Percentiles rank a stretch among this genome's conserved stretches.
These are phyloP conservation scores for Hemileccinum impolitum DNA, from an alignment of 768 basidiomycete species.

Conservation along the genomic window DNA sequence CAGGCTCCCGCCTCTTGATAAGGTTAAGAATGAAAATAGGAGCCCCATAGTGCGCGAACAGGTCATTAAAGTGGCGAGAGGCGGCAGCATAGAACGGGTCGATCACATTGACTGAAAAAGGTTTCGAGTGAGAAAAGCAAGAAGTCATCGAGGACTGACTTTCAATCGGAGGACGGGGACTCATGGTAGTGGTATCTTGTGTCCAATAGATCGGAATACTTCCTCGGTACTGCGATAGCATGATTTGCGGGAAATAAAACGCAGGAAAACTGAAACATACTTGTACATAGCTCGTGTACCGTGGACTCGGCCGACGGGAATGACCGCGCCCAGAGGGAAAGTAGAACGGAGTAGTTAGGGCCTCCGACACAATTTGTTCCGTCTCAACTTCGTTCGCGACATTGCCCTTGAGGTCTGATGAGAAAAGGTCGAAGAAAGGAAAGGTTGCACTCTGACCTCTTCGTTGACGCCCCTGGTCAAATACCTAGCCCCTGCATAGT, in stretches of 20 bases:
- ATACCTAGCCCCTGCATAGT: conserved; percentile 95
- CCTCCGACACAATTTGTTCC: conserved; percentile 94
- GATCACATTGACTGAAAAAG: conserved; percentile 71
- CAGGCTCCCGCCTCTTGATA: conserved; percentile 80
- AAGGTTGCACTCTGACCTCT: conserved; percentile 46
- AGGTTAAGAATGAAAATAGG: conserved; percentile 91
- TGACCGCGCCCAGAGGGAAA: conserved; percentile 46
- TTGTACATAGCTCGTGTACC: conserved; percentile 95
- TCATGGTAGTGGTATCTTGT: conserved; percentile 88
- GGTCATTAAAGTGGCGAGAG: conserved; percentile 87
- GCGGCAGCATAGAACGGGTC: conserved; percentile 96
- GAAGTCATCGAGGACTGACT: conserved; percentile 48
- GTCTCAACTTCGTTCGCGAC: conserved; percentile 99
- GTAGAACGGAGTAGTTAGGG: conserved; percentile 86
- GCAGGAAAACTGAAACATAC: conserved; percentile 31
- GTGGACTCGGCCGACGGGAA: conserved; percentile 65
- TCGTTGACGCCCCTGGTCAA: conserved; percentile 93
- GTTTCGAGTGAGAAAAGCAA: conserved; percentile 3
- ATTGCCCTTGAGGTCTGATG: conserved; percentile 61
- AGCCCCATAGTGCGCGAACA: conserved; percentile 85
- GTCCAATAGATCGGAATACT: conserved; percentile 98
- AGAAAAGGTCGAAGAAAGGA: background rate
- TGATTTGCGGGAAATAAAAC: background rate
- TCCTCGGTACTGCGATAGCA: conserved; percentile 69
- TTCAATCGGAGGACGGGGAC: conserved; percentile 93